phyloP scores from a whole-genome alignment of 2,329 filamentous ascomycete genomes.

The Microsporum ferrugineum region DNA sequence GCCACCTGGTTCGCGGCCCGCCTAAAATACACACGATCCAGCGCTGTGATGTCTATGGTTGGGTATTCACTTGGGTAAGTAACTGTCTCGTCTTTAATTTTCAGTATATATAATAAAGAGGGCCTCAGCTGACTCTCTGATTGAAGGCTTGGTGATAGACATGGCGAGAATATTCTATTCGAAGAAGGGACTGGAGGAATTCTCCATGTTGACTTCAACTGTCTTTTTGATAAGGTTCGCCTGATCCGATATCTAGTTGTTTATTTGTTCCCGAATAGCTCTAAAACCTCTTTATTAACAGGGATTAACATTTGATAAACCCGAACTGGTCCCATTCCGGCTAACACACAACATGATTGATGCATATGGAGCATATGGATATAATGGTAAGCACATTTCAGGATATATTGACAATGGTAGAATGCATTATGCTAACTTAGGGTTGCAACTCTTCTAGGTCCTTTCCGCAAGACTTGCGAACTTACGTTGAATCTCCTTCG shows the following conservation, averaged over 20 bases:
- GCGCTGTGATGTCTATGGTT: constrained; percentile 99
- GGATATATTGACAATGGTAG: neutral
- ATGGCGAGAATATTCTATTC: constrained; percentile 93
- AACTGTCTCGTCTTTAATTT: neutral
- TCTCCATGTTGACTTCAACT: constrained; percentile 99
- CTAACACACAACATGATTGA: constrained; percentile 98
- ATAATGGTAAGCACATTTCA: constrained; percentile 48
- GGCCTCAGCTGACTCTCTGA: neutral
- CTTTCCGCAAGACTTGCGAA: constrained; percentile 83
- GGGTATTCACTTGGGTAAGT: constrained; percentile 70
- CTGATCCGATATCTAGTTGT: neutral
- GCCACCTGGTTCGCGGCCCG: constrained; percentile 84
- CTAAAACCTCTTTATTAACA: constrained; percentile 11
- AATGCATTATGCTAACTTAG: neutral
- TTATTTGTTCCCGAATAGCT: neutral
- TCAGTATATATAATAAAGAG: neutral
- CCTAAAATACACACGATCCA: constrained; percentile 80
- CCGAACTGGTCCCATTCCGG: constrained; percentile 89
- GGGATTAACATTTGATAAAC: constrained; percentile 85
- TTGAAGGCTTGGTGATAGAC: constrained; percentile 68
- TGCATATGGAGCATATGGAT: constrained; percentile 88
- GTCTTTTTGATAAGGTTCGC: constrained; percentile 76
- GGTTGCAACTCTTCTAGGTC: constrained; percentile 35
- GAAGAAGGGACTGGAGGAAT: constrained; percentile 89
- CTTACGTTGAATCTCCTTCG: constrained; percentile 72